Base-by-base conservation (phyloP, 2,329 filamentous ascomycete species). In the Trichoderma koningii region DNA sequence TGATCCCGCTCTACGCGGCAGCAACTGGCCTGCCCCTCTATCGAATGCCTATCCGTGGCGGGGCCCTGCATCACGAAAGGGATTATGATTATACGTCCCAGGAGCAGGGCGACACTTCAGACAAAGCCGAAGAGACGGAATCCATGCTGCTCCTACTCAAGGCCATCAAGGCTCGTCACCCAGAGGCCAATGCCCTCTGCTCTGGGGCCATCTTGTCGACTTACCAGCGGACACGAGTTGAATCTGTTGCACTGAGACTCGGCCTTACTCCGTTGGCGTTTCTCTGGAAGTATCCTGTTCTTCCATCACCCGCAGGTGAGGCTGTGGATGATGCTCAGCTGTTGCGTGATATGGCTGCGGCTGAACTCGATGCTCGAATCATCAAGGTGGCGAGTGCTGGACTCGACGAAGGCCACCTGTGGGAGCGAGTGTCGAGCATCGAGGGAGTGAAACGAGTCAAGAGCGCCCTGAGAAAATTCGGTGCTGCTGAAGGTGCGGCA, bases 301-400 rank as follows among this genome's bases (percentile, higher is more conserved):
- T 97, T 3, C 89, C 90, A 3, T 79, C 78, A 7, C 78, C 80
- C 2, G 68, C 69, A 66, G 53, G 69, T 55, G 69, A 69, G 26
- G 65, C 71, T 47, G 67, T 71, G 47, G 78, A 81, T 55, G 83
- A 83, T 55, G 80, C 79, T 19, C 84, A 81, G 75, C 81, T 98
- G 21, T 81, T 99, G 57, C 82, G 86, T 66, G 93, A 97, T 75
- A 97, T 99, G 92, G 85, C 84, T 5, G 82, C 81, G 7, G 86
- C 88, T 3, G 89, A 89, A 0, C 86, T 96, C 63, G 92, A 97
- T 73, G 90, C 93, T n/a, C 84, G 93, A 66, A 92, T 99, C 73
- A 87, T 99, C 78, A 99, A 98, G 79, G 92, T 97, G 51, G 93
- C 95, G 50, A 96, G 91, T 68, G 93, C 92, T 7, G 95, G 93